These are phyloP conservation scores for Kentomonas sorsogonicus DNA, from an alignment of 208 protist species.

Conservation along the genomic window DNA sequence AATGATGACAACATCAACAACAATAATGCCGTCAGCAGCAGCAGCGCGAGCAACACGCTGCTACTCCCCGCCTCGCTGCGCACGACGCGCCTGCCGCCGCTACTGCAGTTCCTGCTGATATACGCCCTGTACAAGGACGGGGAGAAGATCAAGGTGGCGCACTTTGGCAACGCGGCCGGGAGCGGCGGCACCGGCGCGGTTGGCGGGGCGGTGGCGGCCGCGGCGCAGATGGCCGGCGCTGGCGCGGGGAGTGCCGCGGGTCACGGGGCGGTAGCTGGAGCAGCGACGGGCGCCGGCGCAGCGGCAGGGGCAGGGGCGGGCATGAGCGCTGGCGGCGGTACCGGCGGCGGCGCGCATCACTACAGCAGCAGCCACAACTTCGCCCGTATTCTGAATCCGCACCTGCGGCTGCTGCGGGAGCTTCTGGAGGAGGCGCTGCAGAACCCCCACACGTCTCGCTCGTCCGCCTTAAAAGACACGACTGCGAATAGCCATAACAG, in stretches of 20 bases:
- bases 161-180: no score
- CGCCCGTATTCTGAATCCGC: constrained; percentile 50
- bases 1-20: no score
- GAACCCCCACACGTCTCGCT: constrained; percentile 21
- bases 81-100: constrained; percentile 26
- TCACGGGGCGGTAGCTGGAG: no score
- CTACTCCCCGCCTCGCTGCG: constrained; percentile 15
- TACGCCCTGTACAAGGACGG: constrained; percentile 82
- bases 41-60: no score
- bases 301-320: no score
- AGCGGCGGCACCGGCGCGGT: no score
- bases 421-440: constrained; percentile 56
- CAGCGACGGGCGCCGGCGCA: no score
- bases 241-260: no score
- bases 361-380: constrained; percentile 18
- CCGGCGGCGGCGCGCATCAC: constrained; percentile 8
- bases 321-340: constrained; percentile 12
- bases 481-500: constrained; percentile 1
- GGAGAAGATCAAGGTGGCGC: constrained; percentile 54
- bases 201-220: no score
- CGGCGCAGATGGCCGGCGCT: no score
- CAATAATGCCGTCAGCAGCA: no score
- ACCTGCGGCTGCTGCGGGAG: constrained; percentile 54
- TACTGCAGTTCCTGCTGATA: constrained; percentile 63
- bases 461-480: neutral